Base-by-base conservation (phyloP, 768 basidiomycete genomes). In the Mycena sanguinolenta region DNA sequence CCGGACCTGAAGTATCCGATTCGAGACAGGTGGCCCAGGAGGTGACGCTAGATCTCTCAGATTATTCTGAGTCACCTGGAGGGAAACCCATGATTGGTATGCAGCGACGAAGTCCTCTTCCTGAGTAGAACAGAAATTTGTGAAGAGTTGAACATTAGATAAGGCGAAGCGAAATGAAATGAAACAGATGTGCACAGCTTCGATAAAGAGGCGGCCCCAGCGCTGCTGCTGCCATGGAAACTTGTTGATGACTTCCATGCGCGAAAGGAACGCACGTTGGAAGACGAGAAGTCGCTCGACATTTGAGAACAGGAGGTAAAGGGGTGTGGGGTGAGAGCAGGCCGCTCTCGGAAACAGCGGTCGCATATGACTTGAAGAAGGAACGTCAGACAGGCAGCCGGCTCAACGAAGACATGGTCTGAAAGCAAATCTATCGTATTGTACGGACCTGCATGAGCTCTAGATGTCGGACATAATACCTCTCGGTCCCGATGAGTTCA, bases 391-490 rank as follows among this genome's bases (percentile, higher is more conserved):
- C n/a, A 14, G 36, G 14, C 14, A 14, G 36, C 36, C 36, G n/a
- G n/a, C 14, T 38, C 25, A 42, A 10, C 19, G 25, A 0, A 58
- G 14, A 27, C 25, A 42, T 17, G 21, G 27, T 92, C 79, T 95
- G 92, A 73, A 98, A 91, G 59, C 93, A n/a, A n/a, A n/a, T n/a
- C n/a, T n/a, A n/a, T n/a, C n/a, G n/a, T n/a, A 86, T 73, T 93
- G 25, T 7, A 19, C 91, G 76, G 73, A 95, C 96, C 89, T 97
- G 96, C 87, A 98, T 92, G 75, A 95, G 90, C 79, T 97, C 96
- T 70, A 99, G 84, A 81, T 98, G 96, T 79, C 94, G 92, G 14
- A 98, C 96, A 79, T 96, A 99, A 82, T 95, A 95, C 74, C 95
- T 90, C 79, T 99, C 97, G 0, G 96, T 98, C 79, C 94, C 93